These are phyloP conservation scores for Diplodia corticola DNA, from an alignment of 2,329 filamentous ascomycete species.

Conservation along the genomic window DNA sequence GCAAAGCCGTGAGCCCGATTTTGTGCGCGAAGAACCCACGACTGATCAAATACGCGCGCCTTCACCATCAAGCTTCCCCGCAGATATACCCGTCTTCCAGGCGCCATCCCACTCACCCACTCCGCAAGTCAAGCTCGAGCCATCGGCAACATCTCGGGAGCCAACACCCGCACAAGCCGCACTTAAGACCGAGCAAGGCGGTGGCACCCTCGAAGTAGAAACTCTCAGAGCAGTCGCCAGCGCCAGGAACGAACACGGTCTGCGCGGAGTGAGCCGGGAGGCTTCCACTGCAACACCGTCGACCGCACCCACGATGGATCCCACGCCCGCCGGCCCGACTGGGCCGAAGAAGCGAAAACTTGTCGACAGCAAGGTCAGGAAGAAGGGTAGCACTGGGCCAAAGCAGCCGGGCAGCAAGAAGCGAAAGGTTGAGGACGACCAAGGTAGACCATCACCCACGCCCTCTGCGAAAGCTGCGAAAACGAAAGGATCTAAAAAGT, in stretches of 20 bases:
- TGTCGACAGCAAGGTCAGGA: conserved; percentile 25
- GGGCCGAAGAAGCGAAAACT: conserved; percentile 45
- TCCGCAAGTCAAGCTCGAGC: conserved; percentile 45
- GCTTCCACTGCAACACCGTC: conserved; percentile 31
- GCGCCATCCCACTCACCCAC: conserved; percentile 31
- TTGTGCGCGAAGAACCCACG: conserved; percentile 33
- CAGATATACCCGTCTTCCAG: conserved; percentile 26
- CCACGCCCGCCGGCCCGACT: conserved; percentile 37
- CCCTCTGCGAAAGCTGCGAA: conserved; percentile 41
- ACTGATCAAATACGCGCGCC: conserved; percentile 33
- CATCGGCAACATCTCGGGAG: conserved; percentile 30
- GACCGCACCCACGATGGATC: conserved; percentile 10
- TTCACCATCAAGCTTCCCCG: conserved; percentile 24
- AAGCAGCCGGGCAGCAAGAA: conserved; percentile 37
- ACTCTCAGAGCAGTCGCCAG: conserved; percentile 46
- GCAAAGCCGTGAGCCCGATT: conserved; percentile 36
- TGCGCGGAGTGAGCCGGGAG: conserved; percentile 43
- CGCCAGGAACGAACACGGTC: conserved; percentile 48
- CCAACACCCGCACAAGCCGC: conserved; percentile 44
- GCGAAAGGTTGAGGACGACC: conserved; percentile 44
- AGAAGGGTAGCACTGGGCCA: conserved; percentile 48
- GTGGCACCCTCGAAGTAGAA: conserved; percentile 42
- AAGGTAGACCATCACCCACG: conserved; percentile 40
- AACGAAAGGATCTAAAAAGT: conserved; percentile 40
- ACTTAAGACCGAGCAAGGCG: conserved; percentile 29